phyloP scores from a whole-genome alignment of 306 rosid species.

The Cicer arietinum region DNA sequence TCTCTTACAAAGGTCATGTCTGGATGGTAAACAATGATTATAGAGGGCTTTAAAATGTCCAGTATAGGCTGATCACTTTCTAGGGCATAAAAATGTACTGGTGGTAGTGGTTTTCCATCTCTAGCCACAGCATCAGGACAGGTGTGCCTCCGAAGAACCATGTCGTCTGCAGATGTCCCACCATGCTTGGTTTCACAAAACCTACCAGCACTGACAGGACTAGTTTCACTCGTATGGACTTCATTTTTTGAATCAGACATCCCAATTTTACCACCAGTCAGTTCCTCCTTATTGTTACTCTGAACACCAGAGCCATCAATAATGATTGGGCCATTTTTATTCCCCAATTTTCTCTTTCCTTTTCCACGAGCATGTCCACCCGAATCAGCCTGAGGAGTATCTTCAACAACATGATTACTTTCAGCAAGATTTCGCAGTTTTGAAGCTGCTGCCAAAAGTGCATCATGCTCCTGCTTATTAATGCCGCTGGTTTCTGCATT shows the following conservation, averaged over 20 bases:
- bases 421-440: conserved; percentile 62
- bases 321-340: conserved; percentile 50
- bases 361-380: conserved; percentile 53
- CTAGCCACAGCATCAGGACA: conserved; percentile 41
- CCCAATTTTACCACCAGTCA: conserved; percentile 47
- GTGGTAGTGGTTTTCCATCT: conserved; percentile 69
- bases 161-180: conserved; percentile 51
- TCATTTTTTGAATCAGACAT: conserved; percentile 54
- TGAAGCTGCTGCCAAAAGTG: conserved; percentile 84
- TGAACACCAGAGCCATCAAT: conserved; percentile 47
- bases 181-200: conserved; percentile 44
- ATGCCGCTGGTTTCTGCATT: conserved; percentile 68
- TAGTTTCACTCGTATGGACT: conserved; percentile 47
- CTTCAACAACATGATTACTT: conserved; percentile 54
- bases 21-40: conserved; percentile 89
- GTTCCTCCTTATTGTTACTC: conserved; percentile 48
- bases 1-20: conserved; percentile 92
- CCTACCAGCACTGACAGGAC: conserved; percentile 51
- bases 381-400: conserved; percentile 48
- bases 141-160: conserved; percentile 58
- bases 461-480: conserved; percentile 86
- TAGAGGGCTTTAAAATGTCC: conserved; percentile 80
- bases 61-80: conserved; percentile 92
- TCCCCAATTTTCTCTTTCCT: conserved; percentile 66
- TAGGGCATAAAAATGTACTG: conserved; percentile 80